These are phyloP conservation scores for Dothiorella sarmentorum DNA, from an alignment of 2,329 filamentous ascomycete genomes.

Conservation along the genomic window DNA sequence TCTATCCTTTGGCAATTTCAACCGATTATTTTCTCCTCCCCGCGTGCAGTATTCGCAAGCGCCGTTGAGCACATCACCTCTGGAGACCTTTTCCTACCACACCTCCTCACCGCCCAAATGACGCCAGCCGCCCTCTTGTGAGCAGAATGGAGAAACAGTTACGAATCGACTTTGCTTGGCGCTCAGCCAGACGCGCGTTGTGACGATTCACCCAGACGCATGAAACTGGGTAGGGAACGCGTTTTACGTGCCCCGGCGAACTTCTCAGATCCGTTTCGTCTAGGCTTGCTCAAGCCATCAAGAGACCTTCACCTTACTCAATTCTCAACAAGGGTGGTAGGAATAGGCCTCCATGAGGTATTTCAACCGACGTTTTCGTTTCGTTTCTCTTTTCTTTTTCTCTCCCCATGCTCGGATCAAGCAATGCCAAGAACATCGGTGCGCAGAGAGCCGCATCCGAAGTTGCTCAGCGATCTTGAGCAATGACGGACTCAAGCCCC, in stretches of 20 bases:
- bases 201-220: not conserved
- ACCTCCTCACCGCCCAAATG: not conserved
- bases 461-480: not conserved
- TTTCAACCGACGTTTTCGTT: not conserved
- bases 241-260: not conserved
- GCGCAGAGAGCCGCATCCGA: not conserved
- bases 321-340: not conserved
- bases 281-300: slow-evolving; percentile 4
- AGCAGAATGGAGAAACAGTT: not conserved
- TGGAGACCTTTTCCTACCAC: not conserved
- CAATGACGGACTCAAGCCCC: not conserved
- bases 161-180: not conserved
- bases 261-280: slow-evolving; percentile 11
- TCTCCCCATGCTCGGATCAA: not conserved
- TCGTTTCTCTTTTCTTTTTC: not conserved
- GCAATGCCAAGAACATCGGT: slow-evolving; percentile 2
- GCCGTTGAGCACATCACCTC: not conserved
- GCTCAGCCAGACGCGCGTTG: not conserved
- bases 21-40: slow-evolving; percentile 11
- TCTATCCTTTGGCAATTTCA: slow-evolving; percentile 19
- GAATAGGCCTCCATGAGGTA: not conserved
- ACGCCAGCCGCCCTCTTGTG: not conserved
- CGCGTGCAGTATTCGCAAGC: not conserved
- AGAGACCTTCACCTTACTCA: not conserved
- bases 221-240: not conserved